Conservation (phyloP, 2,329 filamentous ascomycete species). For the Epichloe sylvatica region DNA sequence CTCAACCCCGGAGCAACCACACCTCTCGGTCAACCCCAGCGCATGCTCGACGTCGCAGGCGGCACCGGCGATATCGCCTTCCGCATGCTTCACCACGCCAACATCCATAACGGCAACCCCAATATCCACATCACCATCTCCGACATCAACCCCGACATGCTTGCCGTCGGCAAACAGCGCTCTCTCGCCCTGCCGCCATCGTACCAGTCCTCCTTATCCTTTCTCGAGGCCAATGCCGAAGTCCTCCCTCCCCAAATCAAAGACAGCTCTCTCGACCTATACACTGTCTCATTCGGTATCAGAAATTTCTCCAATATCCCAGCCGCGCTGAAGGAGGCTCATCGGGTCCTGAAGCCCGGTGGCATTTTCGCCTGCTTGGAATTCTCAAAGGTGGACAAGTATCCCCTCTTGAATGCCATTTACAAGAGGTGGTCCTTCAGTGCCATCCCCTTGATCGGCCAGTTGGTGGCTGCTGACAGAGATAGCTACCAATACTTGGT, state of each 20-base stretch:
- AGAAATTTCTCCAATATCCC: slow-evolving; percentile 93
- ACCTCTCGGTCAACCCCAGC: slow-evolving; percentile 32
- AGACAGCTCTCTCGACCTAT: slow-evolving; percentile 68
- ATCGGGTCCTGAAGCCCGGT: slow-evolving; percentile 80
- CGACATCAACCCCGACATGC: slow-evolving; percentile 94
- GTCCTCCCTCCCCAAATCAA: slow-evolving; percentile 49
- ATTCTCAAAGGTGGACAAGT: slow-evolving; percentile 71
- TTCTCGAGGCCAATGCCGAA: slow-evolving; percentile 86
- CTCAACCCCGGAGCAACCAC: slow-evolving; percentile 64
- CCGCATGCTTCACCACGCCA: slow-evolving; percentile 82
- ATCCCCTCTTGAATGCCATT: slow-evolving; percentile 62
- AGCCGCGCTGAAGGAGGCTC: slow-evolving; percentile 66
- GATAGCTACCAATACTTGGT: slow-evolving; percentile 98
- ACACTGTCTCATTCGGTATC: slow-evolving; percentile 96
- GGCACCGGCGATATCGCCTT: slow-evolving; percentile 97
- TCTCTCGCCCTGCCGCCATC: slow-evolving; percentile 42
- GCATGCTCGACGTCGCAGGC: slow-evolving; percentile 91
- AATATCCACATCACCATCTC: slow-evolving; percentile 77
- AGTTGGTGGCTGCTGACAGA: slow-evolving; percentile 83
- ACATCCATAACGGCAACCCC: slow-evolving; percentile 60
- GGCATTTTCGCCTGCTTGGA: slow-evolving; percentile 95
- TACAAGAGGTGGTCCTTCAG: slow-evolving; percentile 96
- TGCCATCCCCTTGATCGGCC: slow-evolving; percentile 88
- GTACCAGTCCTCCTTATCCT: slow-evolving; percentile 48
- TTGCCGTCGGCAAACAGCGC: slow-evolving; percentile 73